Percentiles rank a stretch among this genome's conserved stretches.
Conservation (phyloP, 257 asterid species). For the Henckelia pumila region DNA sequence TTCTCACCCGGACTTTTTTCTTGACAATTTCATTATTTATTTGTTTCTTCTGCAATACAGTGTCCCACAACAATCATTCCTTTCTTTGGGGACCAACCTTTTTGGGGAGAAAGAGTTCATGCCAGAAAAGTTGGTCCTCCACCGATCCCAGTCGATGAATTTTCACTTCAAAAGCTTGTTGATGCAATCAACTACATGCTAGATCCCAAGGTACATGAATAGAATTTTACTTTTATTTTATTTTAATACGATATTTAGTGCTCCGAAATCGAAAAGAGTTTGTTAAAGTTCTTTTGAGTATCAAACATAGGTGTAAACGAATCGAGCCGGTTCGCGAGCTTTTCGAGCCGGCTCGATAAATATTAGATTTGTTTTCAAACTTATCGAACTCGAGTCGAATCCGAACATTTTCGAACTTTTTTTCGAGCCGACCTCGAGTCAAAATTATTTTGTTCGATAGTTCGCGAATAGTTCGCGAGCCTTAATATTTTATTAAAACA, state of each 20-base stretch:
- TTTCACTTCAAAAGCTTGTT: slow-evolving; percentile 66
- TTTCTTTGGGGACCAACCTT: slow-evolving; percentile 95
- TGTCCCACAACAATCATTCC: slow-evolving; percentile 90
- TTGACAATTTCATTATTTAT: not conserved
- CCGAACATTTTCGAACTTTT: too few species aligned
- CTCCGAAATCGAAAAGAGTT: not conserved
- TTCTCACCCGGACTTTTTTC: slow-evolving; percentile 8
- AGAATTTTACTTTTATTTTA: not conserved
- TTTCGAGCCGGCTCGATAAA: too few species aligned
- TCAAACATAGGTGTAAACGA: too few species aligned
- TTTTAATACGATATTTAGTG: not conserved
- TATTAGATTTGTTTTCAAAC: too few species aligned
- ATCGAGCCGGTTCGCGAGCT: too few species aligned
- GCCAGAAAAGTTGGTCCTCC: slow-evolving; percentile 84
- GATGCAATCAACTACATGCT: slow-evolving; percentile 74
- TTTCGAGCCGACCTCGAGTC: too few species aligned
- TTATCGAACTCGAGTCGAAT: too few species aligned
- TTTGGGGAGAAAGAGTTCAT: slow-evolving; percentile 96
- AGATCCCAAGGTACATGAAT: slow-evolving; percentile 62
- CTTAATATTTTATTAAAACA: too few species aligned
- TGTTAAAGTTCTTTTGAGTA: not conserved
- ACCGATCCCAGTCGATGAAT: slow-evolving; percentile 85
- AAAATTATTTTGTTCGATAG: too few species aligned
- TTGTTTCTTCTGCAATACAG: slow-evolving; percentile 35
- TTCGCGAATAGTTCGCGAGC: too few species aligned